A percentile compares a stretch with the other conserved stretches of the same genome.
Conservation (phyloP, 495 filamentous ascomycete genomes). For the Cudoniella acicularis region DNA sequence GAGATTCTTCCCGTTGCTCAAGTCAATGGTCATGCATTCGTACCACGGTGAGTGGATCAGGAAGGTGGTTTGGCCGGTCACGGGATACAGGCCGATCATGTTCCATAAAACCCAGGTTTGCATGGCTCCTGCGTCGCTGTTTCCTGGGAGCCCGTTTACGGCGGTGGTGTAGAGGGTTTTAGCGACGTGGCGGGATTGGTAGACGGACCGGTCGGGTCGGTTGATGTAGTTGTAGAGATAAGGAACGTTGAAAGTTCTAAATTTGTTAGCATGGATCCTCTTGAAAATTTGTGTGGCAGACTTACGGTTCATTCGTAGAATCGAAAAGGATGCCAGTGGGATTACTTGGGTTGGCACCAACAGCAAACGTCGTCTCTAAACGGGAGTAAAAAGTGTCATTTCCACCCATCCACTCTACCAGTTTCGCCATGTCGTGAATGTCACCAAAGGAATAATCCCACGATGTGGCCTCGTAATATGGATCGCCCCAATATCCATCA, state of each 20-base stretch:
- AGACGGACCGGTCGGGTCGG: constrained; percentile 55
- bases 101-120: constrained; percentile 67
- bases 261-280: not conserved
- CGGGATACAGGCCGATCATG: constrained; percentile 66
- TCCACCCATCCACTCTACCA: constrained; percentile 57
- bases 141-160: constrained; percentile 56
- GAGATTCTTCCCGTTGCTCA: constrained; percentile 52
- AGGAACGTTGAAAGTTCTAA: constrained; percentile 36
- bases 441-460: constrained; percentile 68
- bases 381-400: constrained; percentile 51
- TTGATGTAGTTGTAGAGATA: constrained; percentile 70
- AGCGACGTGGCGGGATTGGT: constrained; percentile 49
- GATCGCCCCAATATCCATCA: constrained; percentile 59
- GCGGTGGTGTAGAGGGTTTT: constrained; percentile 50
- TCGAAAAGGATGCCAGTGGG: constrained; percentile 62
- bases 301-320: constrained; percentile 60
- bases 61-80: constrained; percentile 63
- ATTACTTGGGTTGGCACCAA: constrained; percentile 43
- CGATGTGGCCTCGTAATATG: constrained; percentile 58
- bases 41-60: constrained; percentile 63
- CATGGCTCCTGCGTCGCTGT: constrained; percentile 68
- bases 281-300: not conserved
- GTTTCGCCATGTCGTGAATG: constrained; percentile 60
- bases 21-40: constrained; percentile 48
- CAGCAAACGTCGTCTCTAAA: constrained; percentile 59